Evolutionary conservation across 495 filamentous ascomycete species (phyloP).

Genomic region (Xylaria sp.): DNA sequence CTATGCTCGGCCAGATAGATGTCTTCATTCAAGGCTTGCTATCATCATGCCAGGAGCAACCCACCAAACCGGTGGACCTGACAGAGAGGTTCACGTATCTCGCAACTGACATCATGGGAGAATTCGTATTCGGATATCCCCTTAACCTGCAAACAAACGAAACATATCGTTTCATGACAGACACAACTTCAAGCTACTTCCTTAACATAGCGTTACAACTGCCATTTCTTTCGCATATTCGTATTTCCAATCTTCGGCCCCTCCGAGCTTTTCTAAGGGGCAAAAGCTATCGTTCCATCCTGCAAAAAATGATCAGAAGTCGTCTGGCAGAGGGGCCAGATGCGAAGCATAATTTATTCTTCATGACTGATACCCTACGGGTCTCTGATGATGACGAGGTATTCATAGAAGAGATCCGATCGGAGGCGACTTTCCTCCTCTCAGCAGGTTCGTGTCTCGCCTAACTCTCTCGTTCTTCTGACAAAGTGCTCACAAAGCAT

Average conservation of each 20-base stretch:
- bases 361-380: constrained; percentile 50
- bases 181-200: background rate
- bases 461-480: too few species aligned
- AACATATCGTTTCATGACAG: background rate
- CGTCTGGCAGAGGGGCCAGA: constrained; percentile 29
- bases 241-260: background rate
- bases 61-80: background rate
- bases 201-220: background rate
- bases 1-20: background rate
- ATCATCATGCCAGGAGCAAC: background rate
- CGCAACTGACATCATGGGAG: background rate
- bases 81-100: background rate
- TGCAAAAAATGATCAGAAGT: constrained; percentile 13
- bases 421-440: constrained; percentile 28
- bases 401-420: constrained; percentile 16
- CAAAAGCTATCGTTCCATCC: background rate
- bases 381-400: constrained; percentile 9
- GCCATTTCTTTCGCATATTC: background rate
- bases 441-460: constrained; percentile 16
- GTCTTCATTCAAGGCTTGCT: background rate
- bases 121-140: background rate
- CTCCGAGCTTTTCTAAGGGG: background rate
- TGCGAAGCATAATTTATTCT: constrained; percentile 31
- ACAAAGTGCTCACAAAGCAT: too few species aligned
- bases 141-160: background rate